A percentile compares a stretch with the other conserved stretches of the same genome.
These are phyloP conservation scores for Penicillium paradoxum DNA, from an alignment of 495 filamentous ascomycete genomes.

Conservation along the genomic window DNA sequence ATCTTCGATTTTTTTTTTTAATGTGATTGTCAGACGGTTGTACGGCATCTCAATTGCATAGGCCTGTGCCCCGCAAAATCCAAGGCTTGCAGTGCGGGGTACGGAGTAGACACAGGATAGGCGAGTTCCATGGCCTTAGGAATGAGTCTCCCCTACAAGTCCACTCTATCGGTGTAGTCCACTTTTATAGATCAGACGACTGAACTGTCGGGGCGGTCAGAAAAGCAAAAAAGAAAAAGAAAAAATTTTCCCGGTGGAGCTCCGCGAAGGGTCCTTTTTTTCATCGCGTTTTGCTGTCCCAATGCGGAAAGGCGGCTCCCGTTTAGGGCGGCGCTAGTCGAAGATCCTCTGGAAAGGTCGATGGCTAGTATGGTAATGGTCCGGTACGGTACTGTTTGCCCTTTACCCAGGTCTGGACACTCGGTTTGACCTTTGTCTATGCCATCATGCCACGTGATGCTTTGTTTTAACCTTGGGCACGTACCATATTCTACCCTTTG, in stretches of 20 bases:
- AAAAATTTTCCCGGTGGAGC: conserved; percentile 20
- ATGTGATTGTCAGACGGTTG: too few relatives aligned
- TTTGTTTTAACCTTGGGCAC: background rate
- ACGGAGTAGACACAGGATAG: background rate
- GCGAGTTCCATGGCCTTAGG: background rate
- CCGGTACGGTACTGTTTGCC: conserved; percentile 21
- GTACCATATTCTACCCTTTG: background rate
- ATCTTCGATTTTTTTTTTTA: background rate
- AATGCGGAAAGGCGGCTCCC: conserved; percentile 22
- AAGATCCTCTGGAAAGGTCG: conserved; percentile 2
- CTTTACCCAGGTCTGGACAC: conserved; percentile 1
- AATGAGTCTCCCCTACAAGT: background rate
- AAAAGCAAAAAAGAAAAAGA: conserved; percentile 7
- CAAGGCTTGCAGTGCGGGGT: conserved; percentile 21
- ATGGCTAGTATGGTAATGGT: background rate
- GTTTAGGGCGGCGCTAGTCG: conserved; percentile 3
- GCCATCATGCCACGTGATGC: conserved; percentile 4
- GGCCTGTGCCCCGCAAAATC: conserved; percentile 23
- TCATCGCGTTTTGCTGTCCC: conserved; percentile 20
- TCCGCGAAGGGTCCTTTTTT: conserved; percentile 18
- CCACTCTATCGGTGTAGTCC: background rate
- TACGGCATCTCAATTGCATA: background rate
- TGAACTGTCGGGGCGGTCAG: background rate
- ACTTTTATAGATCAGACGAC: conserved; percentile 6
- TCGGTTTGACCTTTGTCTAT: background rate